Conservation (phyloP, 495 filamentous ascomycete species). For the Trichocladium uniseriatum region DNA sequence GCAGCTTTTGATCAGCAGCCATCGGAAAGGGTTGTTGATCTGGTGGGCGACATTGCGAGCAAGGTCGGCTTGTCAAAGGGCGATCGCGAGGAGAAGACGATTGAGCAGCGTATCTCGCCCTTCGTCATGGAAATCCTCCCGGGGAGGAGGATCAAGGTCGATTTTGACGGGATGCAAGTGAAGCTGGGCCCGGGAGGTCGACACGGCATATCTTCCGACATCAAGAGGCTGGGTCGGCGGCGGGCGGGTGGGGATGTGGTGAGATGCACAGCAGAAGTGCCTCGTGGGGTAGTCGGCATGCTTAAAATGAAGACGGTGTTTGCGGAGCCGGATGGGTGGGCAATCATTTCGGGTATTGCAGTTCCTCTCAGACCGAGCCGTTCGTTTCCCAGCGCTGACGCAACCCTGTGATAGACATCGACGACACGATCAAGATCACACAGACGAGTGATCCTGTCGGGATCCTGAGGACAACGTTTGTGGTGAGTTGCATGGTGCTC, state of each 20-base stretch:
- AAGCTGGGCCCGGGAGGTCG: constrained; percentile 59
- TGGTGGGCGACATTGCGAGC: constrained; percentile 62
- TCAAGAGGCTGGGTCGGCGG: constrained; percentile 35
- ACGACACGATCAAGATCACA: constrained; percentile 93
- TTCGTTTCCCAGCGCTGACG: not conserved
- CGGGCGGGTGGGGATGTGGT: constrained; percentile 35
- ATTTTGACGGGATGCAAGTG: constrained; percentile 39
- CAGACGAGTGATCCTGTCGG: constrained; percentile 68
- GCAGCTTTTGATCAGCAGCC: constrained; percentile 67
- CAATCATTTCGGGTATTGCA: constrained; percentile 60
- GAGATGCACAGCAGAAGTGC: constrained; percentile 37
- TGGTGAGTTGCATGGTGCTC: constrained; percentile 39
- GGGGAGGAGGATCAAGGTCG: constrained; percentile 50
- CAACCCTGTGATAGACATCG: constrained; percentile 53
- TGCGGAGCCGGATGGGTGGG: constrained; percentile 74
- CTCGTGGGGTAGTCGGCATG: constrained; percentile 37
- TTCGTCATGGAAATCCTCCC: constrained; percentile 71
- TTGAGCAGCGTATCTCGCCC: constrained; percentile 61
- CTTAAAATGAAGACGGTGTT: constrained; percentile 57
- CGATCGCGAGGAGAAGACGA: constrained; percentile 50
- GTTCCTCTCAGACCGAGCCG: not conserved
- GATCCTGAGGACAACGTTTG: constrained; percentile 76
- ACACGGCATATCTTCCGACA: constrained; percentile 60
- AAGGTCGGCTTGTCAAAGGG: constrained; percentile 60
- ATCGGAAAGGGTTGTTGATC: constrained; percentile 52